A percentile compares a stretch with the other conserved stretches of the same genome.
Evolutionary conservation across 805 yeast species (phyloP).

Genomic region (Metschnikowia hibisci): DNA sequence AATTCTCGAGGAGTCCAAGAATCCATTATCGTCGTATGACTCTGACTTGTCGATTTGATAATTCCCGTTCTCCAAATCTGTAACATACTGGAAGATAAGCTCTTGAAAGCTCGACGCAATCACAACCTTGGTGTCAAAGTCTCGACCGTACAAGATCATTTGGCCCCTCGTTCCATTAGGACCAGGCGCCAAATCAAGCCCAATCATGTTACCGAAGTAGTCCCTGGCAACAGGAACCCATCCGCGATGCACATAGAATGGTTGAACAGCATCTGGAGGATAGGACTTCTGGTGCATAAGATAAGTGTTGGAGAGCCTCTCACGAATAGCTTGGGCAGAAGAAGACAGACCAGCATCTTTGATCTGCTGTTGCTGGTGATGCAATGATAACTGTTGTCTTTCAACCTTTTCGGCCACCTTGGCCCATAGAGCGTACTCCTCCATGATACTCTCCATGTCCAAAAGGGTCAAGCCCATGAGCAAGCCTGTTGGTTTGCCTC

Average conservation of each 20-base stretch:
- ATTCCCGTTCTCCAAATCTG: slow-evolving; percentile 41
- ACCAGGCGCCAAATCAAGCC: slow-evolving; percentile 21
- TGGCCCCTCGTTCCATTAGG: slow-evolving; percentile 19
- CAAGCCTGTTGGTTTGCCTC: slow-evolving; percentile 44
- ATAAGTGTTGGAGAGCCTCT: slow-evolving; percentile 14
- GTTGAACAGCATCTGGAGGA: slow-evolving; percentile 19
- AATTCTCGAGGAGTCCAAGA: slow-evolving; percentile 33
- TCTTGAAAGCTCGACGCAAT: slow-evolving; percentile 30
- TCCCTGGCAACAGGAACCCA: slow-evolving; percentile 21
- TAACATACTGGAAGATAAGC: slow-evolving; percentile 34
- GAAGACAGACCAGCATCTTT: slow-evolving; percentile 8
- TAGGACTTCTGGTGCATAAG: slow-evolving; percentile 20
- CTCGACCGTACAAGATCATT: slow-evolving; percentile 20
- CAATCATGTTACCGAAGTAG: slow-evolving; percentile 17
- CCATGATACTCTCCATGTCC: slow-evolving; percentile 41
- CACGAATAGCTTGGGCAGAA: slow-evolving; percentile 11
- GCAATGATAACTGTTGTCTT: slow-evolving; percentile 30
- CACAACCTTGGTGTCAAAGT: slow-evolving; percentile 20
- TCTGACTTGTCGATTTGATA: slow-evolving; percentile 34
- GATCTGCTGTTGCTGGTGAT: slow-evolving; percentile 25
- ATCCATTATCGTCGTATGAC: slow-evolving; percentile 33
- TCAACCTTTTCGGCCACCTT: slow-evolving; percentile 40
- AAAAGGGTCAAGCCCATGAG: slow-evolving; percentile 41
- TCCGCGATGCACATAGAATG: slow-evolving; percentile 19
- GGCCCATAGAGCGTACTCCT: slow-evolving; percentile 40